Base-by-base conservation (phyloP, 2,329 filamentous ascomycete genomes). In the Monosporascus sp. region DNA sequence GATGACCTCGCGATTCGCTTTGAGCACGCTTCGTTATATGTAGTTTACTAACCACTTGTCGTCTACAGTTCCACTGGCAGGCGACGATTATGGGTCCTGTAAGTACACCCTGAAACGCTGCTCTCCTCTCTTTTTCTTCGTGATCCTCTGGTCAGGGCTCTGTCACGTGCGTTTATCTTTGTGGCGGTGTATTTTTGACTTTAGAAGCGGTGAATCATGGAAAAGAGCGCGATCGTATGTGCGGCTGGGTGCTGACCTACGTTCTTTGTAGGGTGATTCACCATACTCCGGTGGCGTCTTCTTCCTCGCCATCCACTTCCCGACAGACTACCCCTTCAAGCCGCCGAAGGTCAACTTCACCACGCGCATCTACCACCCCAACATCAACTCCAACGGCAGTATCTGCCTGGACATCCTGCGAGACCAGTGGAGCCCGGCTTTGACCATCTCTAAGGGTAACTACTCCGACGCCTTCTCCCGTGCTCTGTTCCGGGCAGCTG, bases 261-360 rank as follows among this genome's bases (percentile, higher is more conserved):
- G 31, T 47, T 45, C 40, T 41, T n/a, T 31, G 56, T 65, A 95
- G 91, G 83, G 88, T 74, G 94, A 97, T 76, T 97, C 91, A 70
- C 94, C 94, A 74, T 99, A 97, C 82, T 91, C 92, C 49, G 92
- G 93, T 73, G 94, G 94, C 70, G 93, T 99, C 66, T 99, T 99
- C 84, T 99, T 99, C 86, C 85, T 99, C 63, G 87, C 89, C 65
- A 99, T 99, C 71, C 91, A 97, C 78, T 97, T 99, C 82, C 94
- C 94, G 64, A 99, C 94, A 82, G 94, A 99, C 82, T 99, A 99
- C 78, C 94, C 94, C 43, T 99, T 99, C 84, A 99, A 99, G 88
- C 94, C 94, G 59, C 94, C 94, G 65, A 99, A 99, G 85, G 92
- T 99, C 77, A 97, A 97, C 88, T 99, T 99, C 84, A 97, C 91